A percentile compares a stretch with the other conserved stretches of the same genome.
phyloP scores from a whole-genome alignment of 148 eudicot genomes.

The Polygonum aviculare region DNA sequence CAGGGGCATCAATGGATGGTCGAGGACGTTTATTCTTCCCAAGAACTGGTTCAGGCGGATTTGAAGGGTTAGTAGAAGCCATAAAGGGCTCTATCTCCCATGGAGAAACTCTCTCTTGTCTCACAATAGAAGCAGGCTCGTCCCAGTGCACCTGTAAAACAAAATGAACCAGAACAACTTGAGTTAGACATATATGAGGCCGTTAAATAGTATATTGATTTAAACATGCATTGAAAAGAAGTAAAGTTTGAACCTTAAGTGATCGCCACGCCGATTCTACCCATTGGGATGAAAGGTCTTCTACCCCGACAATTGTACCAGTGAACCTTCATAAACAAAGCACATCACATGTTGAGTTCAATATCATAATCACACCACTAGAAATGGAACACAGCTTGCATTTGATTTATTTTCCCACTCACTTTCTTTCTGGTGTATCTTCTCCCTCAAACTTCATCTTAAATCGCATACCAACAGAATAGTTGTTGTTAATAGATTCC shows the following conservation, averaged over 20 bases:
- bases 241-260: slow-evolving; percentile 44
- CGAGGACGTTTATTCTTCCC: slow-evolving; percentile 63
- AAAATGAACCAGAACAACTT: not conserved
- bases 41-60: slow-evolving; percentile 28
- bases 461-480: slow-evolving; percentile 72
- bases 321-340: slow-evolving; percentile 51
- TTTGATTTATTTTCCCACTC: not conserved
- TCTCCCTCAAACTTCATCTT: slow-evolving; percentile 98
- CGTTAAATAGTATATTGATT: not conserved
- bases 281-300: slow-evolving; percentile 72
- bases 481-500: slow-evolving; percentile 55
- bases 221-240: not conserved
- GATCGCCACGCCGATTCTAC: slow-evolving; percentile 77
- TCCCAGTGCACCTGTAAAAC: slow-evolving; percentile 89
- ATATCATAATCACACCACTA: not conserved
- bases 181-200: not conserved
- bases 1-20: slow-evolving; percentile 44
- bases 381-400: not conserved
- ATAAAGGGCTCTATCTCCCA: slow-evolving; percentile 93
- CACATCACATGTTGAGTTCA: not conserved
- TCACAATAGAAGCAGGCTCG: slow-evolving; percentile 62
- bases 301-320: slow-evolving; percentile 81
- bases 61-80: slow-evolving; percentile 40
- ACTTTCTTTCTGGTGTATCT: slow-evolving; percentile 90
- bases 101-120: slow-evolving; percentile 90